These are phyloP conservation scores for Talaromyces sp. DNA, from an alignment of 2,329 filamentous ascomycete species.

Conservation along the genomic window DNA sequence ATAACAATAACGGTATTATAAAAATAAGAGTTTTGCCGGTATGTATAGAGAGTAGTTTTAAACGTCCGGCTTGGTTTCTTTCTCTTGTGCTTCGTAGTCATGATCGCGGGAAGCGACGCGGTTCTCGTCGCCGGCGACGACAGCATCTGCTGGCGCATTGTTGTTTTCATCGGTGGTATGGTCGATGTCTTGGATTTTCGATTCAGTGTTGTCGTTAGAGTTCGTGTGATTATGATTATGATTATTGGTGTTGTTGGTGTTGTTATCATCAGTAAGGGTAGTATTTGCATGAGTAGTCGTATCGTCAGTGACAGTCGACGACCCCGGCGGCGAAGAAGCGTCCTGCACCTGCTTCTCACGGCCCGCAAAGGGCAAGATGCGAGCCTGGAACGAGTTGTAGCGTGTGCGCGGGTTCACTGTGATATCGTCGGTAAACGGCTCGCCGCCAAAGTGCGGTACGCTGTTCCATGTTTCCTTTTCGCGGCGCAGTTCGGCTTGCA, in stretches of 20 bases:
- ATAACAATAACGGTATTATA: not conserved
- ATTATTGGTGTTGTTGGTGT: not conserved
- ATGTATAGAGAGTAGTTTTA: not conserved
- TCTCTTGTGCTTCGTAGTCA: not conserved
- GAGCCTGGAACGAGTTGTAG: constrained; percentile 31
- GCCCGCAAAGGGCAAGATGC: constrained; percentile 9
- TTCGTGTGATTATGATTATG: not conserved
- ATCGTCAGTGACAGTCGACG: not conserved
- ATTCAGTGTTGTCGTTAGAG: not conserved
- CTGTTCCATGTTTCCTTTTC: constrained; percentile 40
- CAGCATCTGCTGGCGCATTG: not conserved
- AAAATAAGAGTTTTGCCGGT: not conserved
- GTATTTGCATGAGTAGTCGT: not conserved
- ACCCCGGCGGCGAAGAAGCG: not conserved
- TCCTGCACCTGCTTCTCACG: constrained; percentile 5
- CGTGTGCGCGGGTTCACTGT: constrained; percentile 31
- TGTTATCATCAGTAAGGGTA: not conserved
- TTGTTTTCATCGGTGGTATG: not conserved
- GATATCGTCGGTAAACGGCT: constrained; percentile 34
- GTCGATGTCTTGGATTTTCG: not conserved
- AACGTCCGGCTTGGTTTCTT: not conserved
- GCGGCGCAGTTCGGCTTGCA: constrained; percentile 39
- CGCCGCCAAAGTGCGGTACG: constrained; percentile 25
- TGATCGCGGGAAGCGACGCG: not conserved
- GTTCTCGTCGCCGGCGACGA: not conserved